Percentiles rank a stretch among this genome's conserved stretches.
Conservation (phyloP, 2,329 filamentous ascomycete genomes). For the Venturia aucupariae region DNA sequence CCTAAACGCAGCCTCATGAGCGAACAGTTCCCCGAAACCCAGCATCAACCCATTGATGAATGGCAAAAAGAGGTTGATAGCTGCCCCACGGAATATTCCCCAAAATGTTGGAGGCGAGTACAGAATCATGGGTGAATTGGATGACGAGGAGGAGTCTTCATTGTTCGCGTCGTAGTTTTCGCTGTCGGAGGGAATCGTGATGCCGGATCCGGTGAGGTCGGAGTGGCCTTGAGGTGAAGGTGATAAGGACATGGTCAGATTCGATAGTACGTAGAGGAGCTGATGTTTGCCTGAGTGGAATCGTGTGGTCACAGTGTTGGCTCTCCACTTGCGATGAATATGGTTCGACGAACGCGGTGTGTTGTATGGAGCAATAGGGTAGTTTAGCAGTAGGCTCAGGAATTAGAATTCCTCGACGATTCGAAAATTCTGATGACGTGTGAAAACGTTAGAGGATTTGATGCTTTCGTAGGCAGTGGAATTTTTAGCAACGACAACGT, state of each 20-base stretch:
- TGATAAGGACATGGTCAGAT: neutral
- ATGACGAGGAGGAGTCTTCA: constrained; percentile 47
- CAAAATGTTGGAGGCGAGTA: constrained; percentile 85
- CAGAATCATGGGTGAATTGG: constrained; percentile 62
- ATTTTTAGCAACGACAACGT: neutral
- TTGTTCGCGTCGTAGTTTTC: constrained; percentile 63
- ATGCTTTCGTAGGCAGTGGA: neutral
- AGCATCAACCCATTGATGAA: constrained; percentile 98
- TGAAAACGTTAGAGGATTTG: no score
- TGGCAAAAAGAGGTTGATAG: constrained; percentile 89
- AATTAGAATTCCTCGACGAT: neutral
- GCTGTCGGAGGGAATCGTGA: constrained; percentile 74
- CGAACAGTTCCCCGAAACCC: constrained; percentile 92
- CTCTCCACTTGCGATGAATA: neutral
- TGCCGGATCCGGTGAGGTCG: constrained; percentile 59
- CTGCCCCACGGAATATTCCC: constrained; percentile 75
- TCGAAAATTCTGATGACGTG: no score
- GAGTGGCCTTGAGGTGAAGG: constrained; percentile 23
- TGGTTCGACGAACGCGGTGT: neutral
- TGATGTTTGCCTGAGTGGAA: neutral
- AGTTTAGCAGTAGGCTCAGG: neutral
- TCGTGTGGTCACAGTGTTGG: neutral
- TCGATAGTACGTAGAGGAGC: neutral
- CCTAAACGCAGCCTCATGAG: constrained; percentile 88
- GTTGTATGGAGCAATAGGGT: neutral